These are phyloP conservation scores for Mycosphaerella sp. DNA, from an alignment of 2,329 filamentous ascomycete species.

Conservation along the genomic window DNA sequence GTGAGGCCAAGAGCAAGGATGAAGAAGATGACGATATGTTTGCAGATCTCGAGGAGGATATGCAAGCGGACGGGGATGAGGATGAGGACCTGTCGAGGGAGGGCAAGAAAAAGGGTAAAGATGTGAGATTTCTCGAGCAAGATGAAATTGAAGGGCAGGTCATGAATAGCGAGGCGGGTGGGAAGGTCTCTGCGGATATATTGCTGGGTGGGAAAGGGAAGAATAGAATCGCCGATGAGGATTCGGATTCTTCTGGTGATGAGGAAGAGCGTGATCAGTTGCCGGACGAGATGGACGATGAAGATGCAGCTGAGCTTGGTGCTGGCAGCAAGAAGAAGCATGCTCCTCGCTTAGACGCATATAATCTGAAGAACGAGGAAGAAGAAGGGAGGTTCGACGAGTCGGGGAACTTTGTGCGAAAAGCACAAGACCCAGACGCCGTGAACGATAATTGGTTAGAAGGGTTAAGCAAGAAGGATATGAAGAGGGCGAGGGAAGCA, in stretches of 20 bases:
- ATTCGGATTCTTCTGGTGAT: constrained; percentile 40
- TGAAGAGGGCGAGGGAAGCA: constrained; percentile 78
- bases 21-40: constrained; percentile 78
- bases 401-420: constrained; percentile 82
- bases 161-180: constrained; percentile 63
- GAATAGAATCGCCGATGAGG: constrained; percentile 33
- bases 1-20: constrained; percentile 45
- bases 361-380: constrained; percentile 85
- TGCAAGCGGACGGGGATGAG: constrained; percentile 40
- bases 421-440: constrained; percentile 80
- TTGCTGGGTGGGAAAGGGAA: constrained; percentile 52
- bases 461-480: constrained; percentile 87
- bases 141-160: constrained; percentile 76
- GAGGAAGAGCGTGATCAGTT: constrained; percentile 62
- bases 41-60: constrained; percentile 58
- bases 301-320: constrained; percentile 81
- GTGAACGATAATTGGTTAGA: constrained; percentile 90
- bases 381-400: constrained; percentile 92
- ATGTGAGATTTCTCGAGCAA: constrained; percentile 53
- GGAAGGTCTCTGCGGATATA: constrained; percentile 57
- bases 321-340: constrained; percentile 86
- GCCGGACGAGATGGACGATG: constrained; percentile 52
- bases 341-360: constrained; percentile 89
- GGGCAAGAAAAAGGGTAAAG: constrained; percentile 53
- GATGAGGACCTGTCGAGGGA: constrained; percentile 48